Conservation (phyloP, 2,329 filamentous ascomycete species). For the Nemania sp. region DNA sequence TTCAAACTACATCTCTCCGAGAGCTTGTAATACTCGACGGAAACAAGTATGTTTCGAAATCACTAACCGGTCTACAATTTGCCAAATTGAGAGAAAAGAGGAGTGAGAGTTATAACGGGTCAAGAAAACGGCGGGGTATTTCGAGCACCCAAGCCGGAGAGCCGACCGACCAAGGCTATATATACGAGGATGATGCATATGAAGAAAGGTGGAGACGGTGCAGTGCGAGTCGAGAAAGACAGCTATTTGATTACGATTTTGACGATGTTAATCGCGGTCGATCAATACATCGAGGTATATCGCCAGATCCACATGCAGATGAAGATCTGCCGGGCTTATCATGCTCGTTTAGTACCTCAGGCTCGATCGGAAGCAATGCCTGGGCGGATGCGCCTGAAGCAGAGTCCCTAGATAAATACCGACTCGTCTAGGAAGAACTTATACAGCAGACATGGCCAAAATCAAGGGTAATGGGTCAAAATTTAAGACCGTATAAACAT, state of each 20-base stretch:
- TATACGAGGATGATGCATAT: conserved; percentile 11
- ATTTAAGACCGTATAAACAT: no score
- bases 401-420: no score
- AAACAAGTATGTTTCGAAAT: neutral
- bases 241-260: neutral
- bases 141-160: conserved; percentile 3
- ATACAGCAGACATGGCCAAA: no score
- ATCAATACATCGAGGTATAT: neutral
- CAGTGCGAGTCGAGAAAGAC: neutral
- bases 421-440: no score
- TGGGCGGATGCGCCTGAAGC: neutral
- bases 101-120: neutral
- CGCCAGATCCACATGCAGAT: conserved; percentile 1
- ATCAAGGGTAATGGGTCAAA: no score
- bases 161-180: neutral
- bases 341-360: no score
- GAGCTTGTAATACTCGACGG: neutral
- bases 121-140: conserved; percentile 6
- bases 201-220: conserved; percentile 9
- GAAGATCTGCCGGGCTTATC: neutral
- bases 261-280: neutral
- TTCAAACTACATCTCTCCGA: neutral
- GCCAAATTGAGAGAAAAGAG: neutral
- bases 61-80: neutral
- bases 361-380: conserved; percentile 8